phyloP scores from a whole-genome alignment of 2,329 filamentous ascomycete species.

The Trichoderma gracile region DNA sequence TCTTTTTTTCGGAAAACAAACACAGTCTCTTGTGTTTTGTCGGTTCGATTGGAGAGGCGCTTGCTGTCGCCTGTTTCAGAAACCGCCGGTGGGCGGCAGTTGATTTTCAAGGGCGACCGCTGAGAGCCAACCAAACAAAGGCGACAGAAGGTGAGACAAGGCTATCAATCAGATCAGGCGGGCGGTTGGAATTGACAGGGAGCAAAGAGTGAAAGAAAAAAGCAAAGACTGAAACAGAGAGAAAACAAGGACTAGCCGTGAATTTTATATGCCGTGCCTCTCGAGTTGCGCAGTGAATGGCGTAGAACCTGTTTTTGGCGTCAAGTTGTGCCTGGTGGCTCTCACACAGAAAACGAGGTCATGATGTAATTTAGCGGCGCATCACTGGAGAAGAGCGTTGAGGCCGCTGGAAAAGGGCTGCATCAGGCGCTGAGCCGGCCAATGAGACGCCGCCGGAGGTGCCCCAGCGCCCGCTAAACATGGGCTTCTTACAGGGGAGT shows the following conservation, averaged over 20 bases:
- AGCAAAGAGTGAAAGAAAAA: not conserved
- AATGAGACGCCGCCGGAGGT: constrained; percentile 12
- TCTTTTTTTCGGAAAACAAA: constrained; percentile 4
- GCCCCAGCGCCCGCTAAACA: constrained; percentile 1
- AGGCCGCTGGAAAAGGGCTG: constrained; percentile 9
- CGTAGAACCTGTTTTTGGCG: constrained; percentile 17
- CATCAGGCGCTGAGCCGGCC: not conserved
- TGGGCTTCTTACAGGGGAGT: constrained; percentile 13
- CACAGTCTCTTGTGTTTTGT: constrained; percentile 29
- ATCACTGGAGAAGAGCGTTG: not conserved
- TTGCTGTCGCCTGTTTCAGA: constrained; percentile 32
- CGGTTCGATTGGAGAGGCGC: constrained; percentile 28
- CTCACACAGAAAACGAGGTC: not conserved
- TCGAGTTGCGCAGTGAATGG: constrained; percentile 9
- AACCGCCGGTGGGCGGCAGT: constrained; percentile 29
- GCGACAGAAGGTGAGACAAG: constrained; percentile 12
- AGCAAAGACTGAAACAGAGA: not conserved
- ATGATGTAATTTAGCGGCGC: constrained; percentile 24
- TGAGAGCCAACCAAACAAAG: constrained; percentile 24
- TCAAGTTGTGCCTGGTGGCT: not conserved
- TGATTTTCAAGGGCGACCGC: constrained; percentile 27
- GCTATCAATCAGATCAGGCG: constrained; percentile 9
- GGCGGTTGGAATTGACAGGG: not conserved
- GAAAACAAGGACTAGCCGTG: not conserved
- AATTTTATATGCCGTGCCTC: not conserved